Conservation (phyloP, 169 alveolate species). For the Plasmodium gaboni region DNA sequence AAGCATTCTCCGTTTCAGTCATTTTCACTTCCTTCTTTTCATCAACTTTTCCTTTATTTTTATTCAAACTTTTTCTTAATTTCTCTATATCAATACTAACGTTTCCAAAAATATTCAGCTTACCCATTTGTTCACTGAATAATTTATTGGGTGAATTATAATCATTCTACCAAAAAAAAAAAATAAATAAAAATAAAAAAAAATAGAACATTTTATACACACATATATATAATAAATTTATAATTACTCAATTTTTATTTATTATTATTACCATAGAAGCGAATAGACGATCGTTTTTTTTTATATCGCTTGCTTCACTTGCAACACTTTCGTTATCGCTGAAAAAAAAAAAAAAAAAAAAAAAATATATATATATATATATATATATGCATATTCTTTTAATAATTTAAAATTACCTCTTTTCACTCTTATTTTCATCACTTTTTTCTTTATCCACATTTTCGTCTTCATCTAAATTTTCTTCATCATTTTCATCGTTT, state of each 20-base stretch:
- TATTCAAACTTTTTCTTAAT: slow-evolving; percentile 33
- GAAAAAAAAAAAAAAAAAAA: slow-evolving; percentile 5
- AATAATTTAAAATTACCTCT: slow-evolving; percentile 30
- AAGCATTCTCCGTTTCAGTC: slow-evolving; percentile 38
- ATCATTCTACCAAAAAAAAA: slow-evolving; percentile 25
- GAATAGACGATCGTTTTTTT: slow-evolving; percentile 66
- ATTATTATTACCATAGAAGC: slow-evolving; percentile 46
- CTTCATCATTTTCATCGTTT: slow-evolving; percentile 4
- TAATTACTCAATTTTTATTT: background rate
- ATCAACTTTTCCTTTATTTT: slow-evolving; percentile 39
- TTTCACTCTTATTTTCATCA: slow-evolving; percentile 29
- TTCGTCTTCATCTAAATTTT: slow-evolving; percentile 9
- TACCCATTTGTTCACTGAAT: slow-evolving; percentile 48
- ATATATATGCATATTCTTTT: background rate
- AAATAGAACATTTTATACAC: background rate
- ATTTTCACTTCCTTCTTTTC: slow-evolving; percentile 71
- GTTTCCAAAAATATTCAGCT: slow-evolving; percentile 51
- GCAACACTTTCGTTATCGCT: slow-evolving; percentile 54
- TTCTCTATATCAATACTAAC: slow-evolving; percentile 49
- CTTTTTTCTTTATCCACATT: slow-evolving; percentile 24
- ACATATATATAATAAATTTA: background rate
- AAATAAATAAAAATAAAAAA: too few species aligned
- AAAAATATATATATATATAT: background rate
- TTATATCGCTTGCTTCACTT: slow-evolving; percentile 52
- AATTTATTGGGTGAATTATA: slow-evolving; percentile 57